phyloP scores from a whole-genome alignment of 805 yeast species.

The Yamadazyma sp. region DNA sequence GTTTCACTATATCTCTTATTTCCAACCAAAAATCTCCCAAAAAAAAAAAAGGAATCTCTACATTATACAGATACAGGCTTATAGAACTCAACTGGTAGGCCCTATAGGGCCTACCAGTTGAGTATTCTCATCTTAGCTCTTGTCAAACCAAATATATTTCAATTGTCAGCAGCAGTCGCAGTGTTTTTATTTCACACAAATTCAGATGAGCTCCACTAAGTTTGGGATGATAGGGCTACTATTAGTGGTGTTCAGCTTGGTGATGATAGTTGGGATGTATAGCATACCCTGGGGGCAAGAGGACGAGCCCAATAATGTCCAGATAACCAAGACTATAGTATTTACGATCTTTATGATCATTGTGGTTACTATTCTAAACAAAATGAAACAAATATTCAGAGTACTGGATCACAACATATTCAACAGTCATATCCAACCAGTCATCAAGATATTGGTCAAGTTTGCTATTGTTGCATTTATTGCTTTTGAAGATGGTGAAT shows the following conservation, averaged over 20 bases:
- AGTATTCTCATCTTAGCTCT: too few relatives aligned
- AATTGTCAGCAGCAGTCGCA: too few relatives aligned
- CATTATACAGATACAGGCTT: too few relatives aligned
- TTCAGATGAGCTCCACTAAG: too few relatives aligned
- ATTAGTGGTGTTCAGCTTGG: background rate
- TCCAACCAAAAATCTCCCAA: background rate
- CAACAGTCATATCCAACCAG: constrained; percentile 10
- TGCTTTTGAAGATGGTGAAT: constrained; percentile 5
- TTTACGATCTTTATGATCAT: constrained; percentile 7
- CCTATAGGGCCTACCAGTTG: too few relatives aligned
- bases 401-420: constrained; percentile 6
- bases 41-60: too few relatives aligned
- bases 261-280: background rate
- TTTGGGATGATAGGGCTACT: background rate
- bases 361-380: constrained; percentile 8
- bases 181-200: too few relatives aligned
- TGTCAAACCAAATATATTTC: too few relatives aligned
- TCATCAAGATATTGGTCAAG: constrained; percentile 9
- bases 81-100: too few relatives aligned
- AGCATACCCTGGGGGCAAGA: background rate
- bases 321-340: constrained; percentile 6
- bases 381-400: constrained; percentile 9
- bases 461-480: constrained; percentile 10
- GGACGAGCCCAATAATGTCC: background rate
- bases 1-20: too few relatives aligned